Base-by-base conservation (phyloP, 176 grass and related monocot genomes). In the Cenchrus americanus region DNA sequence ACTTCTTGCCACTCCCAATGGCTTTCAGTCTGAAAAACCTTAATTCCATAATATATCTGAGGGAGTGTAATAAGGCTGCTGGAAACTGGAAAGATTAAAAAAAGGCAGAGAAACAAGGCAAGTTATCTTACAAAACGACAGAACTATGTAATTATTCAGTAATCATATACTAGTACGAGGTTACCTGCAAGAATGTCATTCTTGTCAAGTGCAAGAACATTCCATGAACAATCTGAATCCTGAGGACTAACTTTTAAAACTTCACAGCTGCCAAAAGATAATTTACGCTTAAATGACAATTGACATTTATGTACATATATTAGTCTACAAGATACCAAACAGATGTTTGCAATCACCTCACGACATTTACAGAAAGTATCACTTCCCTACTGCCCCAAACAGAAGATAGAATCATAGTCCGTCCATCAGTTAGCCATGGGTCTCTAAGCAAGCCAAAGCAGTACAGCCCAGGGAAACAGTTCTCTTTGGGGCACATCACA, bases 391-490 rank as follows among this genome's bases (percentile, higher is more conserved):
- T 93, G 80, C 91, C 85, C 96, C 96, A 98, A 5, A 75, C 46
- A 82, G 96, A 98, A 76, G 96, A 95, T 76, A 95, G 46, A 85
- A 98, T 70, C 83, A 98, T 86, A 82, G 96, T 95, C 32, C 46
- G 77, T 80, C 93, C 92, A 89, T 95, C 91, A 21, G 90, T 84
- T 87, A 98, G 88, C 95, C 95, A 98, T 79, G 92, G 95, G 88
- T 87, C 62, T 65, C 86, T 64, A 46, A 92, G 89, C 59, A 95
- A 54, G 62, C 87, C 58, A 69, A 69, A 90, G 70, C 83, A 90
- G 76, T 99, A 99, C 23, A 99, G 91, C 19, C 91, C 96, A 83
- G 96, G 93, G 71, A 99, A 99, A 37, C 81, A 85, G 57, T 83
- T 81, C 50, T 91, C 81, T 53, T 90, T 85, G 73, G 91, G 96